Conservation (phyloP, 2,329 filamentous ascomycete genomes). For the Penicillium occitanis region DNA sequence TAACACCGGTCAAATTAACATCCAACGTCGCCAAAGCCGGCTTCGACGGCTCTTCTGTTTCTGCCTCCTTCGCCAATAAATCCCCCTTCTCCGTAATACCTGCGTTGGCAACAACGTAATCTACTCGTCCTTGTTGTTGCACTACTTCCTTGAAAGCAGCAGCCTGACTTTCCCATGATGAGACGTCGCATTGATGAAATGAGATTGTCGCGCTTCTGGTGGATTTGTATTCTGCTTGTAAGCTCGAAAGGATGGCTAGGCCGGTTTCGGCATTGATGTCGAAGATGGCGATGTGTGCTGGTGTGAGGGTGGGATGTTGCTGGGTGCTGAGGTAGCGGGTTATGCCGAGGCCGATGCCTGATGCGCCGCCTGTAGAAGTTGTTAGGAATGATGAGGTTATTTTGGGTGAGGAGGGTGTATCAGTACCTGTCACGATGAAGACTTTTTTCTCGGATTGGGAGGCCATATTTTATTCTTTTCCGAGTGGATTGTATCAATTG, state of each 20-base stretch:
- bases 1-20: neutral
- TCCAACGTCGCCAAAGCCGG: neutral
- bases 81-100: neutral
- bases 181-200: slow-evolving; percentile 35
- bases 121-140: slow-evolving; percentile 38
- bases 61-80: neutral
- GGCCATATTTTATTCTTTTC: neutral
- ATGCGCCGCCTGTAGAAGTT: slow-evolving; percentile 32
- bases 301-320: slow-evolving; percentile 22
- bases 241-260: neutral
- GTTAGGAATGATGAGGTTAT: neutral
- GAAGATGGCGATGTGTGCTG: slow-evolving; percentile 35
- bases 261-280: slow-evolving; percentile 33
- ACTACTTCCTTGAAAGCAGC: slow-evolving; percentile 37
- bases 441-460: neutral
- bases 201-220: neutral
- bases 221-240: neutral
- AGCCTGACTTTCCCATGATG: slow-evolving; percentile 39
- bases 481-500: neutral
- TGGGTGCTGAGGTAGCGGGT: slow-evolving; percentile 33
- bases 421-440: slow-evolving; percentile 1
- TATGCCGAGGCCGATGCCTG: slow-evolving; percentile 39
- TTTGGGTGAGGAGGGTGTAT: neutral
- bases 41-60: neutral
- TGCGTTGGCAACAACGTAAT: neutral